Evolutionary conservation across 371 early-diverging fungal genomes (phyloP).

Genomic region (Mitosporidium daphniae): DNA sequence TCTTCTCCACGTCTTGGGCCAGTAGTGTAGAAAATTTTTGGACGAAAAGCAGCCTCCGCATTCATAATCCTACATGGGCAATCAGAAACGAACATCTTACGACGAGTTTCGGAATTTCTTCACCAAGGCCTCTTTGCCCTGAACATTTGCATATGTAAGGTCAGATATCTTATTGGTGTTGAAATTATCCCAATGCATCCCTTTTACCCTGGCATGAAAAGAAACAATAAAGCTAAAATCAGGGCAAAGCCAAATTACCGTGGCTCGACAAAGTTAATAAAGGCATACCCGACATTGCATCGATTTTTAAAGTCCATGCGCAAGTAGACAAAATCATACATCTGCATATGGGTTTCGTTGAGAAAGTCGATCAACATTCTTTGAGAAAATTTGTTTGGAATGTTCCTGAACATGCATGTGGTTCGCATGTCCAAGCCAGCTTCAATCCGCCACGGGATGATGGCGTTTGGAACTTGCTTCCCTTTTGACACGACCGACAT

Average conservation of each 20-base stretch:
- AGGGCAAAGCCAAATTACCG: conserved; percentile 7
- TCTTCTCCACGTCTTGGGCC: conserved; percentile 5
- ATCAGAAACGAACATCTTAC: too few relatives aligned
- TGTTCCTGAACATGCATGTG: conserved; percentile 57
- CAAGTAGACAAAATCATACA: conserved; percentile 48
- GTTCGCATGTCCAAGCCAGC: conserved; percentile 20
- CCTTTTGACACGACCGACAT: too few relatives aligned
- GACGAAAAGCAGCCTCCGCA: conserved; percentile 4
- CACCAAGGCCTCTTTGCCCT: conserved; percentile 32
- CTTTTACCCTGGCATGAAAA: conserved; percentile 31
- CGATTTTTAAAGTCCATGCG: conserved; percentile 50
- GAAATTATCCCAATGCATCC: conserved; percentile 37
- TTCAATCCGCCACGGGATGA: conserved; percentile 3
- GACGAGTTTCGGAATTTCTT: conserved; percentile 47
- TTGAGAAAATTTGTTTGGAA: conserved; percentile 51
- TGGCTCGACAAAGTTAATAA: conserved; percentile 35
- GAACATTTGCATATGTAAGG: conserved; percentile 48
- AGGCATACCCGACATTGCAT: conserved; percentile 52
- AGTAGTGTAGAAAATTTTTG: conserved; percentile 6
- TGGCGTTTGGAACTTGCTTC: not conserved
- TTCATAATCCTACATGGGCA: conserved; percentile 6
- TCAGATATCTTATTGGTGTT: conserved; percentile 45
- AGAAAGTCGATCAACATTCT: conserved; percentile 34
- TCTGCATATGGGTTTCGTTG: conserved; percentile 25
- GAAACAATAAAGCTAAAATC: conserved; percentile 9